These are phyloP conservation scores for Geotrichum fermentans DNA, from an alignment of 1,139 yeast species.

Conservation along the genomic window DNA sequence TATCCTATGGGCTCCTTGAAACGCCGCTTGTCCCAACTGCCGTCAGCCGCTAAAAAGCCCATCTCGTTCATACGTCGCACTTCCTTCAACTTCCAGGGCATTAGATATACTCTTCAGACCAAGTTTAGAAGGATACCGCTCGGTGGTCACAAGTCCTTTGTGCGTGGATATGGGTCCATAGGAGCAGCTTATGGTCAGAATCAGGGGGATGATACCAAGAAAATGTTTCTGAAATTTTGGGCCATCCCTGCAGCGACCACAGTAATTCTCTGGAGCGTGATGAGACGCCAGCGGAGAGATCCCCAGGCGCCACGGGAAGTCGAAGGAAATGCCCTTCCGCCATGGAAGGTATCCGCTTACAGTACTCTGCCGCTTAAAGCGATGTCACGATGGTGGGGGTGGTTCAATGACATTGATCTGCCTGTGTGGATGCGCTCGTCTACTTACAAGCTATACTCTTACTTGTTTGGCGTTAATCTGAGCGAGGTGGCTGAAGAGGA, in stretches of 20 bases:
- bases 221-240: conserved; percentile 27
- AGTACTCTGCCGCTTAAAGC: conserved; percentile 89
- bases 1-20: conserved; percentile 38
- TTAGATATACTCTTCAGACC: conserved; percentile 14
- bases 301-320: conserved; percentile 24
- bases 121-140: conserved; percentile 11
- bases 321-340: conserved; percentile 55
- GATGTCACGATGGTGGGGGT: conserved; percentile 91
- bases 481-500: conserved; percentile 86
- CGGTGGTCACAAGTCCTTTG: background rate
- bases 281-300: conserved; percentile 2
- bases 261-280: conserved; percentile 23
- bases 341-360: conserved; percentile 87
- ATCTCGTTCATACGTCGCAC: conserved; percentile 13
- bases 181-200: conserved; percentile 14
- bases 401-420: conserved; percentile 70
- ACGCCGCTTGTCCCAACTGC: conserved; percentile 26
- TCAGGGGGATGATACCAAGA: conserved; percentile 27
- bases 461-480: conserved; percentile 81
- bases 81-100: conserved; percentile 9
- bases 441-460: conserved; percentile 70
- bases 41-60: conserved; percentile 19
- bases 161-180: conserved; percentile 10
- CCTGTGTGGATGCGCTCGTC: conserved; percentile 89
- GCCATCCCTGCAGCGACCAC: conserved; percentile 24